Conservation (phyloP, 768 basidiomycete species). For the Galerina sulciceps region DNA sequence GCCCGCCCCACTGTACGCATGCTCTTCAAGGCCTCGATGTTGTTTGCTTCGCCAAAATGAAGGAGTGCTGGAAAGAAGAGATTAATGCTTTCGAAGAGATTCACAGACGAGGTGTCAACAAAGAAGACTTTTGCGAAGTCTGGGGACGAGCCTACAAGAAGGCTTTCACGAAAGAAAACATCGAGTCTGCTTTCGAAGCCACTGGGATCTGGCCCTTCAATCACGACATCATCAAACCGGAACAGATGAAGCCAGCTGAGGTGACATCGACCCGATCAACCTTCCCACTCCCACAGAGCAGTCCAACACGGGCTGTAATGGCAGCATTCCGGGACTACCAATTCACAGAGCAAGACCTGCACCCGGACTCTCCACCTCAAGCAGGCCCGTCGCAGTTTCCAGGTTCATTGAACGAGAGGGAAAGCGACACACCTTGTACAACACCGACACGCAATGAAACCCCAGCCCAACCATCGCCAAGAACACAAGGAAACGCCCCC, state of each 20-base stretch:
- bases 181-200: constrained; percentile 31
- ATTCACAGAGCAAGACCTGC: too few species aligned
- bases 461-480: too few species aligned
- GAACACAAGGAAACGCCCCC: too few species aligned
- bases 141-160: constrained; percentile 26
- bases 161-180: constrained; percentile 29
- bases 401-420: too few species aligned
- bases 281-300: constrained; percentile 31
- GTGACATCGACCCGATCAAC: constrained; percentile 25
- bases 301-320: constrained; percentile 23
- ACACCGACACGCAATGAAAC: not conserved
- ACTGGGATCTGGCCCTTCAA: constrained; percentile 35
- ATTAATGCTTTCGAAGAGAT: constrained; percentile 27
- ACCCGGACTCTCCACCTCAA: too few species aligned
- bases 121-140: constrained; percentile 30
- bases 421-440: not conserved
- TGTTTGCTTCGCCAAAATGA: constrained; percentile 45
- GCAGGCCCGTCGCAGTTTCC: too few species aligned
- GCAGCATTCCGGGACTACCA: not conserved
- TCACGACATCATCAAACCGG: constrained; percentile 24
- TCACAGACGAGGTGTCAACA: constrained; percentile 16
- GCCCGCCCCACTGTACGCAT: constrained; percentile 44
- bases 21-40: constrained; percentile 48
- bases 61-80: constrained; percentile 28
- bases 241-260: constrained; percentile 31